Evolutionary conservation across 164 flowering plant species (phyloP).

Genomic region (Aristolochia californica): DNA sequence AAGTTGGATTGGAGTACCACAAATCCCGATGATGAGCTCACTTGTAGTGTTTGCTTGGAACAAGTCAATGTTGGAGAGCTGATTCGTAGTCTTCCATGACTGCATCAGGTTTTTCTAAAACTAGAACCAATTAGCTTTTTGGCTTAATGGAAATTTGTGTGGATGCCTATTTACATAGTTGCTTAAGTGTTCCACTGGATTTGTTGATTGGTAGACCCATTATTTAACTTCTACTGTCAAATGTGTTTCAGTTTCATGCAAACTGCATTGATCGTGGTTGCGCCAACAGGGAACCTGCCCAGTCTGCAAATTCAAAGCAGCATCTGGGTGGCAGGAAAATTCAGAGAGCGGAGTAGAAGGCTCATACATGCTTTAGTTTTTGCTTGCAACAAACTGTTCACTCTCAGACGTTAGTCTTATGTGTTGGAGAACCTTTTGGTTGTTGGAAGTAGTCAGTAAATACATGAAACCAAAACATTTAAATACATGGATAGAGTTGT

Average conservation of each 20-base stretch:
- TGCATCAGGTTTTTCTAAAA: slow-evolving; percentile 55
- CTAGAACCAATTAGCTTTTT: no score
- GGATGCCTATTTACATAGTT: no score
- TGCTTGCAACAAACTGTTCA: background rate
- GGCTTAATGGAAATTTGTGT: no score
- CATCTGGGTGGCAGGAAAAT: slow-evolving; percentile 39
- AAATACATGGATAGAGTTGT: background rate
- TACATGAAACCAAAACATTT: background rate
- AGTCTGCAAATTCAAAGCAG: slow-evolving; percentile 46
- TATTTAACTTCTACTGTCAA: background rate
- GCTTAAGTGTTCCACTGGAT: no score
- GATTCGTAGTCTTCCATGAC: slow-evolving; percentile 79
- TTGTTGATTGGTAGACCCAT: no score
- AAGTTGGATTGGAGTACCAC: slow-evolving; percentile 27
- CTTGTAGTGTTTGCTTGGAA: slow-evolving; percentile 88
- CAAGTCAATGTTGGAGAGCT: slow-evolving; percentile 73
- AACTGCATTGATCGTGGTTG: slow-evolving; percentile 65
- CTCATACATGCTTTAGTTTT: slow-evolving; percentile 2
- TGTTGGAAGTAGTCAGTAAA: background rate
- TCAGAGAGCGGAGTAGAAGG: slow-evolving; percentile 10
- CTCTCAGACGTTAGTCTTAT: background rate
- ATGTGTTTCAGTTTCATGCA: slow-evolving; percentile 47
- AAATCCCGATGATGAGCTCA: slow-evolving; percentile 51
- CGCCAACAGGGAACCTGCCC: slow-evolving; percentile 69
- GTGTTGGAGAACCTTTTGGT: background rate